Conservation (phyloP, 768 basidiomycete genomes). For the Auriculariales sp. region DNA sequence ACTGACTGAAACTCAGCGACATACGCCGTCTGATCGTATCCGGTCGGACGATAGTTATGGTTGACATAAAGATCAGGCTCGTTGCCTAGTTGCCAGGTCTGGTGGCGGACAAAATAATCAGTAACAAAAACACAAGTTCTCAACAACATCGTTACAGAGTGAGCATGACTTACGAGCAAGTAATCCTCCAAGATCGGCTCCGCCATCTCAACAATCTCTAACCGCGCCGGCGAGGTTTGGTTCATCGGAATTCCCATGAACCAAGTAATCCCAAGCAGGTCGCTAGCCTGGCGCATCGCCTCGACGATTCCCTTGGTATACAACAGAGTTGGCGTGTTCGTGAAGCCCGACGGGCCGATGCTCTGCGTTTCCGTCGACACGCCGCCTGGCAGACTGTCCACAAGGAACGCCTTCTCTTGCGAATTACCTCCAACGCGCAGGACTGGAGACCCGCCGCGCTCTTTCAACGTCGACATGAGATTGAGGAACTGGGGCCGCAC, state of each 20-base stretch:
- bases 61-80: background rate
- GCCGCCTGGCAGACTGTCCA: conserved; percentile 32
- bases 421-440: conserved; percentile 70
- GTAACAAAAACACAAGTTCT: background rate
- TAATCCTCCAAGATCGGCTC: conserved; percentile 13
- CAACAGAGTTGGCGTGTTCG: conserved; percentile 26
- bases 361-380: conserved; percentile 35
- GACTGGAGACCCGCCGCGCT: conserved; percentile 44
- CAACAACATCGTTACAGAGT: no score
- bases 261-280: conserved; percentile 18
- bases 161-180: background rate
- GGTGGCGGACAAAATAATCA: background rate
- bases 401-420: conserved; percentile 37
- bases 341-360: conserved; percentile 10
- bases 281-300: conserved; percentile 18
- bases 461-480: conserved; percentile 51
- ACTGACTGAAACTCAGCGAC: conserved; percentile 15
- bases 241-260: conserved; percentile 12
- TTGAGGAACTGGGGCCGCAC: conserved; percentile 46
- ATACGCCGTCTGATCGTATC: conserved; percentile 16
- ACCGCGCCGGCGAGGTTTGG: conserved; percentile 9
- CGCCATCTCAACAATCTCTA: conserved; percentile 13
- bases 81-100: background rate
- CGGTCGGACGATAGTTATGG: conserved; percentile 4
- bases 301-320: conserved; percentile 25